Evolutionary conservation across 306 rosid species (phyloP).

Genomic region (Acmispon strigosus): DNA sequence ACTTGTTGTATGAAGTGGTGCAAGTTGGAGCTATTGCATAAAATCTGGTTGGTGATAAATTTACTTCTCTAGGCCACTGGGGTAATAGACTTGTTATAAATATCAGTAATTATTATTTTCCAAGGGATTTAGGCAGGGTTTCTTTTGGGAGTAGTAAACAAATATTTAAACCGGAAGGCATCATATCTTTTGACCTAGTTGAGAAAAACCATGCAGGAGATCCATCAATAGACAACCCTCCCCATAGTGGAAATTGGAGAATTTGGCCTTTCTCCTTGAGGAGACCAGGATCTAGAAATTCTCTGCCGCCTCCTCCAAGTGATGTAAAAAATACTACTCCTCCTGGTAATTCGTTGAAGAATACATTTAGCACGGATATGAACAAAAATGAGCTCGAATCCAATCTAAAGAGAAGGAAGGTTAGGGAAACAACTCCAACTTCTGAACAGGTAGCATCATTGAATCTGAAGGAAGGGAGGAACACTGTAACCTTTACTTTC

Average conservation of each 20-base stretch:
- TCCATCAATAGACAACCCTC: constrained; percentile 28
- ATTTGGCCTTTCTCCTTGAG: constrained; percentile 76
- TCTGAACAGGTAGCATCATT: constrained; percentile 88
- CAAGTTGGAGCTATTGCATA: constrained; percentile 7
- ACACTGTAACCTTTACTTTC: constrained; percentile 73
- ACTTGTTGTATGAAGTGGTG: constrained; percentile 23
- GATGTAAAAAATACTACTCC: constrained; percentile 28
- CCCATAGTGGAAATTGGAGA: constrained; percentile 64
- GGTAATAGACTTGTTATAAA: constrained; percentile 25
- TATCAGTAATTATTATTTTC: constrained; percentile 26
- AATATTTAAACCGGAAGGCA: constrained; percentile 22
- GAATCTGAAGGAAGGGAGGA: constrained; percentile 82
- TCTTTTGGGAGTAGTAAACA: constrained; percentile 24
- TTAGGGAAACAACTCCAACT: constrained; percentile 57
- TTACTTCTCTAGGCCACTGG: constrained; percentile 23
- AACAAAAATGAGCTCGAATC: constrained; percentile 24
- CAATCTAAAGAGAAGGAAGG: constrained; percentile 35
- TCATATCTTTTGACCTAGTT: constrained; percentile 36
- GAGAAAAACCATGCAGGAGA: constrained; percentile 57
- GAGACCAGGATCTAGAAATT: constrained; percentile 37
- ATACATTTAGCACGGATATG: constrained; percentile 16
- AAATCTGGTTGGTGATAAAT: constrained; percentile 29
- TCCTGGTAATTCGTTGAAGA: constrained; percentile 37
- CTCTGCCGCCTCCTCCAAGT: constrained; percentile 24
- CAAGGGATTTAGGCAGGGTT: constrained; percentile 31